Conservation (phyloP, 805 yeast species). For the Kodamaea kaohsiungensis region DNA sequence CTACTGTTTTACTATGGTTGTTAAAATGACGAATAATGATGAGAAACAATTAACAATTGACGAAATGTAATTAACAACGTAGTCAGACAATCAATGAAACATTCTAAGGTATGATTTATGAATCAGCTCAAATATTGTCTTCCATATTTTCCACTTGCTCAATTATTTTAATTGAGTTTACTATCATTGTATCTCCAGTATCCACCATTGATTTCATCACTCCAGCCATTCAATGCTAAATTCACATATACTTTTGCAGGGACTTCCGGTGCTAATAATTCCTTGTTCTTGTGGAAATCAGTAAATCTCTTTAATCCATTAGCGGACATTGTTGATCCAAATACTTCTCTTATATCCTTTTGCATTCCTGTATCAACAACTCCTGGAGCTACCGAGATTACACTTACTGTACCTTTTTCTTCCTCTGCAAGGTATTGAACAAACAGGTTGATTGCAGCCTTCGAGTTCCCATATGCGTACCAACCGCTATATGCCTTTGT, state of each 20-base stretch:
- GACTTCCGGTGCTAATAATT: constrained; percentile 64
- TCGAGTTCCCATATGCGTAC: constrained; percentile 91
- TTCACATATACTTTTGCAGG: constrained; percentile 75
- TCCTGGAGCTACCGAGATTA: constrained; percentile 88
- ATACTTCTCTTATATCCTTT: constrained; percentile 65
- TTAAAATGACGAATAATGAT: no score
- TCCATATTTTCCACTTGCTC: no score
- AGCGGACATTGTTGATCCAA: constrained; percentile 59
- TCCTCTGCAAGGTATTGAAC: constrained; percentile 68
- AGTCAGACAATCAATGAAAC: no score
- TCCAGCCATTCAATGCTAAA: constrained; percentile 62
- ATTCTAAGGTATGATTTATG: no score
- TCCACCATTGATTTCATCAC: constrained; percentile 59
- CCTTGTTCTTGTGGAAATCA: constrained; percentile 56
- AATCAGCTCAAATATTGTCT: no score
- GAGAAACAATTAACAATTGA: no score
- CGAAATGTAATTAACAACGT: no score
- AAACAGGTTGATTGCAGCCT: constrained; percentile 86
- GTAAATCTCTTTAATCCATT: constrained; percentile 62
- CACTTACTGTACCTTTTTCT: constrained; percentile 50
- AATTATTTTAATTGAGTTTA: neutral
- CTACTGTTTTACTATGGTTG: no score
- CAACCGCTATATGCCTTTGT: constrained; percentile 64
- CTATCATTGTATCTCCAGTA: constrained; percentile 63
- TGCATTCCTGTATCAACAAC: constrained; percentile 95